Base-by-base conservation (phyloP, 129 eudicot genomes). In the Artemisia tridentata region DNA sequence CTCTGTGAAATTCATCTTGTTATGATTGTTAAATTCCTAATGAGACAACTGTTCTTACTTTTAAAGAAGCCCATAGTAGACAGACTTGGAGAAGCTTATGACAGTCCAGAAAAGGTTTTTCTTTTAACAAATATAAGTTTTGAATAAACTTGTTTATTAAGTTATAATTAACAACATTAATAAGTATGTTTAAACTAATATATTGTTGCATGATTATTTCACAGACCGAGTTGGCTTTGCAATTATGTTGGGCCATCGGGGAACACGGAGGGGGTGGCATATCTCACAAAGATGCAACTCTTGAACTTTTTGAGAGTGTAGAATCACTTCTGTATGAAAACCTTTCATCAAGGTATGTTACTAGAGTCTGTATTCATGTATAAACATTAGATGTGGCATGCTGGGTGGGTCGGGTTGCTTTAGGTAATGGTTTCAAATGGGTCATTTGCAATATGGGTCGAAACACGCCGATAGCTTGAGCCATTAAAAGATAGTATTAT, bases 181-280 rank as follows among this genome's bases (percentile, higher is more conserved):
- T 7, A 20, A 47, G 47, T 3, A 17, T 10, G 41, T 16, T 50
- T 41, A 27, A 1, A 41, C 16, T 65, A 17, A 27, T 59, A 66
- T 5, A 47, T 61, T 48, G 48, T 21, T 67, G 50, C 53, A 62
- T 56, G 72, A 21, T 51, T 80, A 29, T 80, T 47, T 70, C 65
- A 46, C 83, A 92, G 98, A 81, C 91, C 15, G 98, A 92, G 84
- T 84, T 92, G 88, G 96, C 96, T 50, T 75, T 92, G 65, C 98
- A 92, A 79, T 74, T 92, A 67, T 89, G 98, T 77, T 92, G 98
- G 98, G 98, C 98, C 41, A 89, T 92, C 67, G 98, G 98, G 71
- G 98, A 92, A 72, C 79, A 89, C 76, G 98, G 98, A 77, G 98
- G 98, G 5, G 98, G 98, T 25, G 95, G 98, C 19, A 80, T 66